Evolutionary conservation across 2,329 filamentous ascomycete species (phyloP).

Genomic region (Aspergillus persii): DNA sequence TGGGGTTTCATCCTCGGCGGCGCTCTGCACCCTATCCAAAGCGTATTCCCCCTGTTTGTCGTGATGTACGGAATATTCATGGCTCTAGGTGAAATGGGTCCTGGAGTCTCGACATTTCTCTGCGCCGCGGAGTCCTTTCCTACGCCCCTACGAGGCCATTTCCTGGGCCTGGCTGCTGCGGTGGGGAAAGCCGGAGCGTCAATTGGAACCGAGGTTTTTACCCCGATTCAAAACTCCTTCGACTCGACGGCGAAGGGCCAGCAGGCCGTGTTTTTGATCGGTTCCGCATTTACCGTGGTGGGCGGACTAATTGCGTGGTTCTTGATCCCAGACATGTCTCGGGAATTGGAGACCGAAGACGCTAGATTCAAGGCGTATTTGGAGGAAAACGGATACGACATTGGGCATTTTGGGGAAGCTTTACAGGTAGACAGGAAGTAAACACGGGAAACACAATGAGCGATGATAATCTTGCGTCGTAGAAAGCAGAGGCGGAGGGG

Average conservation of each 20-base stretch:
- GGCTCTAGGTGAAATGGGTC: constrained; percentile 51
- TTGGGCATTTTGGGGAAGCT: constrained; percentile 11
- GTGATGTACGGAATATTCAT: constrained; percentile 53
- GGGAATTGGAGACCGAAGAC: constrained; percentile 47
- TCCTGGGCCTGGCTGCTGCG: constrained; percentile 49
- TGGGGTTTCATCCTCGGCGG: constrained; percentile 53
- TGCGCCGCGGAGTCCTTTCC: constrained; percentile 50
- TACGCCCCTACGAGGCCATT: constrained; percentile 51
- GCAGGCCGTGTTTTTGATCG: constrained; percentile 53
- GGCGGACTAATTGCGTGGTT: constrained; percentile 47
- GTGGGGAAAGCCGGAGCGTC: constrained; percentile 52
- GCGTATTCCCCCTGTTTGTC: constrained; percentile 50
- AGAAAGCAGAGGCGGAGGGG: too few species aligned
- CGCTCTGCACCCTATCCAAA: constrained; percentile 46
- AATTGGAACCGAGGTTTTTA: constrained; percentile 53
- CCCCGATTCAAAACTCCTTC: constrained; percentile 49
- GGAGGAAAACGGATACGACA: constrained; percentile 42
- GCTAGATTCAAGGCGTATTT: constrained; percentile 46
- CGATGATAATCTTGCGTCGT: too few species aligned
- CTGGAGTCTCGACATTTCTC: constrained; percentile 44
- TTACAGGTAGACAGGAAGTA: constrained; percentile 5
- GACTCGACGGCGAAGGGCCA: constrained; percentile 45
- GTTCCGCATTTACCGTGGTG: constrained; percentile 48
- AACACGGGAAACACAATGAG: neutral
- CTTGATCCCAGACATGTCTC: constrained; percentile 47